These are phyloP conservation scores for Cymbidium sinense DNA, from an alignment of 106 monocot species.

Conservation along the genomic window DNA sequence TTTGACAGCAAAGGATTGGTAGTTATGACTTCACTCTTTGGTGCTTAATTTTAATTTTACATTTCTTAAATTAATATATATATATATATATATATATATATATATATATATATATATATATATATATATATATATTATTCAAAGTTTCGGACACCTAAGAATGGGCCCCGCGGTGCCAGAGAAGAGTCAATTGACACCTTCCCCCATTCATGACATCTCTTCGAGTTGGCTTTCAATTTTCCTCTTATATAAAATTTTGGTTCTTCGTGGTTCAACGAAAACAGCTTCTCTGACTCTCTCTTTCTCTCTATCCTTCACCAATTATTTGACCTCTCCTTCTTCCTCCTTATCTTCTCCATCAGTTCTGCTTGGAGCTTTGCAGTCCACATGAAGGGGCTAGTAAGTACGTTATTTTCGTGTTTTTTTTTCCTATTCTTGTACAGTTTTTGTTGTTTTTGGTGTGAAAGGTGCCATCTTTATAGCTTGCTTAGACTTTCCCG, in stretches of 20 bases:
- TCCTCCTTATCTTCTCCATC: background rate
- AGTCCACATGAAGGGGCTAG: slow-evolving; percentile 18
- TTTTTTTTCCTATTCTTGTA: background rate
- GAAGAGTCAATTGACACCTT: too few species aligned
- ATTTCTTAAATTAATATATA: too few species aligned
- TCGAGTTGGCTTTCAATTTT: background rate
- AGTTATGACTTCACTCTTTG: too few species aligned
- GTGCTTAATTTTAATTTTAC: too few species aligned
- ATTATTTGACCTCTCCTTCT: slow-evolving; percentile 10
- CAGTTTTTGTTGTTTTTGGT: background rate
- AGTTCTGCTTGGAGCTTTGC: background rate
- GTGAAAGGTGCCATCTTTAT: background rate
- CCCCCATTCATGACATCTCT: too few species aligned
- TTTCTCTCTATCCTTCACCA: slow-evolving; percentile 4
- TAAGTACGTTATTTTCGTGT: slow-evolving; percentile 27
- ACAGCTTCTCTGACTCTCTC: background rate
- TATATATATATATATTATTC: too few species aligned
- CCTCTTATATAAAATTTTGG: background rate
- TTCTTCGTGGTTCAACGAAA: background rate
- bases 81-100: too few species aligned
- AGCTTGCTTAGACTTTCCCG: background rate
- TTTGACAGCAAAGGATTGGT: too few species aligned
- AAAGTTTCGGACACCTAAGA: too few species aligned
- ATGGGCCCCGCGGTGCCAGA: too few species aligned
- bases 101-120: too few species aligned